Base-by-base conservation (phyloP, 108 stramenopile genomes). In the Nitzschia putrida region DNA sequence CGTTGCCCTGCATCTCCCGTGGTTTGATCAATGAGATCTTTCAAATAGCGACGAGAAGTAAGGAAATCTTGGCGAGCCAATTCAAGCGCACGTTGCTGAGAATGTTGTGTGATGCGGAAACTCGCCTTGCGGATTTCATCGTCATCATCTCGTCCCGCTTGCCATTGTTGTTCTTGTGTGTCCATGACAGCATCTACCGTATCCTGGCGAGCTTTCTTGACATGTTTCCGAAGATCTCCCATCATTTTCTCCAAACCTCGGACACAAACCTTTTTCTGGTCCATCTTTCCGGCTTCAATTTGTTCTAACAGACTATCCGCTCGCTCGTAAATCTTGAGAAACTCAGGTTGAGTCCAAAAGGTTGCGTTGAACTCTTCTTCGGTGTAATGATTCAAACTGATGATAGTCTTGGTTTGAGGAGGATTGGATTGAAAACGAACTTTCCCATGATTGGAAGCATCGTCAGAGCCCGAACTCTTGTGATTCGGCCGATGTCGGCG, bases 161-260 rank as follows among this genome's bases (percentile, higher is more conserved):
- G 12, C 61, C 61, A 63, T 21, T 63, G 61, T 7, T 63, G 41
- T 44, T 63, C 61, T 21, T 63, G 61, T 23, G 44, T 11, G 25
- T 63, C 61, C 61, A 63, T 63, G 11, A 63, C 61, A 8, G 45
- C 45, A 24, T 63, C 37, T 39, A 63, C 20, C 10, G 61, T 12
- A 24, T 63, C 44, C 41, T 22, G 24, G 12, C 61, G 61, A 8
- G 44, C 10, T 12, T 23, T 47, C 7, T 34, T 7, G 21, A 23
- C 24, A 11, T 8, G 16, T 12, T 63, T 34, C 42, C 44, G 40
- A 12, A 39, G 61, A 5, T 63, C 44, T 21, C 44, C 45, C 9
- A 44, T 43, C 9, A 63, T 22, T 23, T 63, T 63, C 26, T 63
- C 61, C 6, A 63, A 42, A 22, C 61, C 61, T 16, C 61, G 40